Base-by-base conservation (phyloP, 441 rosid genomes). In the Croton laevigatus region DNA sequence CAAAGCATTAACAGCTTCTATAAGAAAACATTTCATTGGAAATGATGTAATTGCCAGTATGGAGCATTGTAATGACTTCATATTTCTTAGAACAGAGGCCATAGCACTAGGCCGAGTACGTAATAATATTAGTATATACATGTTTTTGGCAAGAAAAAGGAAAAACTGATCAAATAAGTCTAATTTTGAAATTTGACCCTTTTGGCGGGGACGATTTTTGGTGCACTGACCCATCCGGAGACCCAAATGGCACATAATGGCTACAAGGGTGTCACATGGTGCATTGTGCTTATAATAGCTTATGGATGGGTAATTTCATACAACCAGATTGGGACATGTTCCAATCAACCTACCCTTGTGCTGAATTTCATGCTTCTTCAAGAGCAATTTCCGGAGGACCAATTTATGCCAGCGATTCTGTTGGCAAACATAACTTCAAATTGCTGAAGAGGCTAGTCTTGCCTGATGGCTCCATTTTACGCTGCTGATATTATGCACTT, bases 271-370 rank as follows among this genome's bases (percentile, higher is more conserved):
- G 97, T 76, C 98, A 94, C 80, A 94, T 91, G 97, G 97, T 94
- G 11, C 97, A 94, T 6, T 91, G 97, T 75, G 97, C 98, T 12
- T 91, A 89, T 82, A 94, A 91, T 76, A 94, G 98, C 77, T 75
- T 94, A 55, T 94, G 98, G 98, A 94, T 94, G 97, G 97, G 98
- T 72, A 91, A 91, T 44, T 87, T 93, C 73, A 89, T 93, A 58
- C 98, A 87, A 72, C 98, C 97, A 3, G 97, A 93, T 68, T 91
- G 97, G 97, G 98, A 91, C 82, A 91, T 91, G 97, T 91, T 93
- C 85, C 97, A 91, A 55, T 86, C 98, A 5, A 86, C 94, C 2
- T 94, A 93, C 72, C 94, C 89, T 62, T 91, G 96, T 76, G 96
- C 91, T 8, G 85, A 85, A 70, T 93, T 89, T 78, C 97, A 89